Conservation (phyloP, 208 protist genomes). For the Sergeia podlipaevii region DNA sequence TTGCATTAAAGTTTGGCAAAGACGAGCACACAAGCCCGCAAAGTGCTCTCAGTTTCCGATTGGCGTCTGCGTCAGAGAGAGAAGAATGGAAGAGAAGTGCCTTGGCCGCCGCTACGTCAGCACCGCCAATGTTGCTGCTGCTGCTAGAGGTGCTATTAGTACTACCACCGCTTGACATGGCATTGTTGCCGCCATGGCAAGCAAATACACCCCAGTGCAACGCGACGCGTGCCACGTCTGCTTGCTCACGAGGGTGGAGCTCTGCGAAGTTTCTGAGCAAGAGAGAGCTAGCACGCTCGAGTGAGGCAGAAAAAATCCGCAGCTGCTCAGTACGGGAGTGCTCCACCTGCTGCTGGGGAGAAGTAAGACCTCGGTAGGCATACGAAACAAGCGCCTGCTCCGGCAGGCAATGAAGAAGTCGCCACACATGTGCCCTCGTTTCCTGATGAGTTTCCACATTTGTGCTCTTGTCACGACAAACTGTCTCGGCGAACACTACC, state of each 20-base stretch:
- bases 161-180: not conserved
- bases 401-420: conserved; percentile 16
- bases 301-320: not conserved
- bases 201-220: conserved; percentile 30
- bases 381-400: conserved; percentile 18
- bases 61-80: too few relatives aligned
- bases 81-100: conserved; percentile 6
- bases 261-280: conserved; percentile 24
- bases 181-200: not conserved
- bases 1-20: conserved; percentile 18
- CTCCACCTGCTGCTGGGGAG: not conserved
- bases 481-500: too few relatives aligned
- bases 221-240: conserved; percentile 14
- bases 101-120: conserved; percentile 10
- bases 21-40: conserved; percentile 19
- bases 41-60: conserved; percentile 24
- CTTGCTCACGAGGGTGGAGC: conserved; percentile 32
- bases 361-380: not conserved
- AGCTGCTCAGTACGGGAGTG: not conserved
- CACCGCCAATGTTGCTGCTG: not conserved
- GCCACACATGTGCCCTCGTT: conserved; percentile 13
- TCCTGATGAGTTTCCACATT: not conserved
- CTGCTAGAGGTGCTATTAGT: not conserved
- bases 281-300: conserved; percentile 14
- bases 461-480: too few relatives aligned